phyloP scores from a whole-genome alignment of 345 rosid species.

The Brassica juncea region DNA sequence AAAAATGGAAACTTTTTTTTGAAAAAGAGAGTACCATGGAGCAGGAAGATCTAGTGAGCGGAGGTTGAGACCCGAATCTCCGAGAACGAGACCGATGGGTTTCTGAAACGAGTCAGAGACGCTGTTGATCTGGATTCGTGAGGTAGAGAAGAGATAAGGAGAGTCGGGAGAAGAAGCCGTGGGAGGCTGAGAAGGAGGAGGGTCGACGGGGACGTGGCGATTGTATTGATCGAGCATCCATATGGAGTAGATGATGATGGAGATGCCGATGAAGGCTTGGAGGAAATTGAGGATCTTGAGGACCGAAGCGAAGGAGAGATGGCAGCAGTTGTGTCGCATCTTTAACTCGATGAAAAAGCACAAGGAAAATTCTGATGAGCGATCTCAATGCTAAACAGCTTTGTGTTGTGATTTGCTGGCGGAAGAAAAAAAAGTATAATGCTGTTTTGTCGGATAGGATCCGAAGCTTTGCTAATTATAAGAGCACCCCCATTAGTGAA shows the following conservation, averaged over 20 bases:
- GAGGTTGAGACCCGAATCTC: slow-evolving; percentile 49
- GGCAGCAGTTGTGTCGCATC: slow-evolving; percentile 80
- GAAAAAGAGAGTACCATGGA: slow-evolving; percentile 61
- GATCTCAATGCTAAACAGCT: neutral
- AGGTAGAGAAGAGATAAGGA: slow-evolving; percentile 21
- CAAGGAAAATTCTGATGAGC: slow-evolving; percentile 3
- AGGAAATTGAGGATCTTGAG: slow-evolving; percentile 71
- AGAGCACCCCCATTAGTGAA: no score
- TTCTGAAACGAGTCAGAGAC: slow-evolving; percentile 8
- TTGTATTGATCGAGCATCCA: slow-evolving; percentile 94
- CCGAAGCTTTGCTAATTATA: slow-evolving; percentile 6
- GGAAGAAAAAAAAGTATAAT: neutral
- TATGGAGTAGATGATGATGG: slow-evolving; percentile 66
- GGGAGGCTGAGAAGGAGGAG: slow-evolving; percentile 37
- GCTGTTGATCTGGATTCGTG: slow-evolving; percentile 21
- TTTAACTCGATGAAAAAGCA: neutral
- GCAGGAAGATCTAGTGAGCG: slow-evolving; percentile 72
- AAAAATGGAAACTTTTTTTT: slow-evolving; percentile 14
- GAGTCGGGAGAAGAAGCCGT: slow-evolving; percentile 29
- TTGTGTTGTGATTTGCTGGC: neutral
- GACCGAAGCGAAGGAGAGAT: slow-evolving; percentile 61
- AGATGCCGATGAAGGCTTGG: slow-evolving; percentile 67
- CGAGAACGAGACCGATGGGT: slow-evolving; percentile 45
- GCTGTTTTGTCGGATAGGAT: slow-evolving; percentile 13
- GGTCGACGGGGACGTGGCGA: slow-evolving; percentile 44